These are phyloP conservation scores for Colletotrichum spaethianum DNA, from an alignment of 2,329 filamentous ascomycete genomes.

Conservation along the genomic window DNA sequence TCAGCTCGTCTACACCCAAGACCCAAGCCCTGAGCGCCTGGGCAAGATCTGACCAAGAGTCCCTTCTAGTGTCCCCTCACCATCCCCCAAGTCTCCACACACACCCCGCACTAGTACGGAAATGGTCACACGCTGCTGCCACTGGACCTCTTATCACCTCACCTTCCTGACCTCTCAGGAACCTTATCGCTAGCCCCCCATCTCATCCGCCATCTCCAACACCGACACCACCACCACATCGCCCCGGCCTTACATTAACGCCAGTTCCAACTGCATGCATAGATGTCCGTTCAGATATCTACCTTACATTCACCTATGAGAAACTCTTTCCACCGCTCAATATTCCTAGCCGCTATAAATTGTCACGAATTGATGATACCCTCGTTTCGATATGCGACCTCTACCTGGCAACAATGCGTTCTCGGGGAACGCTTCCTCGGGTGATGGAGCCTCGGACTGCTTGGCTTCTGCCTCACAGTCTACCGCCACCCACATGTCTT, in stretches of 20 bases:
- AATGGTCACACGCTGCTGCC: constrained; percentile 15
- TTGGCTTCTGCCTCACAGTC: constrained; percentile 40
- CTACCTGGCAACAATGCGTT: constrained; percentile 61
- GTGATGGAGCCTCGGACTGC: constrained; percentile 30
- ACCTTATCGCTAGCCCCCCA: constrained; percentile 14
- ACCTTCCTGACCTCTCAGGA: constrained; percentile 1
- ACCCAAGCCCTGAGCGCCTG: neutral
- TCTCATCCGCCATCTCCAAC: constrained; percentile 3
- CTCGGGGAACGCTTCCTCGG: constrained; percentile 42
- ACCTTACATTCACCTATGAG: neutral
- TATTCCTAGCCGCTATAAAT: neutral
- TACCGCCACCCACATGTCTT: constrained; percentile 63
- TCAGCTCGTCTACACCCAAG: no score
- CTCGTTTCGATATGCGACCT: constrained; percentile 57
- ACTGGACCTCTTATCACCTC: constrained; percentile 24
- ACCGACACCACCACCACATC: neutral
- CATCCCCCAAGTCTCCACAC: neutral
- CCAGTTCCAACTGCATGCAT: neutral
- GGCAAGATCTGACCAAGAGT: neutral
- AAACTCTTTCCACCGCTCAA: neutral
- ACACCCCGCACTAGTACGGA: constrained; percentile 22
- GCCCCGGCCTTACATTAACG: constrained; percentile 2
- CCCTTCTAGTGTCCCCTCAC: neutral
- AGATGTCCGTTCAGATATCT: neutral
- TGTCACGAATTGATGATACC: constrained; percentile 18